Percentiles rank a stretch among this genome's conserved stretches.
These are phyloP conservation scores for Phytophthora pseudosyringae DNA, from an alignment of 352 stramenopile genomes.

Conservation along the genomic window DNA sequence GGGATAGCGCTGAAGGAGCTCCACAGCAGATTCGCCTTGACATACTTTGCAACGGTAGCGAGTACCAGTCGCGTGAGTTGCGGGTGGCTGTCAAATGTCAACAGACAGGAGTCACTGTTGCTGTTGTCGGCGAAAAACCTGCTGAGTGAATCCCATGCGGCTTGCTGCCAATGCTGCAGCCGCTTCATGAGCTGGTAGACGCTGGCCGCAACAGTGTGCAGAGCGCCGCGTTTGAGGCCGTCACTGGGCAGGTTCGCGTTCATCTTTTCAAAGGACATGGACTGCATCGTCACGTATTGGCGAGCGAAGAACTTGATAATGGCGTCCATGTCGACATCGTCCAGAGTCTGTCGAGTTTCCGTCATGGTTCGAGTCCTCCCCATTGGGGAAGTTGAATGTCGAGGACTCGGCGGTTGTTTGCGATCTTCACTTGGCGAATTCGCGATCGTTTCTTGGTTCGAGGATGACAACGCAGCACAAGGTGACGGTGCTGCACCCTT, in stretches of 20 bases:
- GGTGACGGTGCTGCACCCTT: not conserved
- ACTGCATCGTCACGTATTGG: slow-evolving; percentile 52
- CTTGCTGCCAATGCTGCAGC: slow-evolving; percentile 68
- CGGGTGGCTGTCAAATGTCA: slow-evolving; percentile 64
- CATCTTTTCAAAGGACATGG: slow-evolving; percentile 31
- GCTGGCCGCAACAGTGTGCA: slow-evolving; percentile 39
- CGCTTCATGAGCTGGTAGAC: slow-evolving; percentile 71
- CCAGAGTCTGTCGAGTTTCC: slow-evolving; percentile 15
- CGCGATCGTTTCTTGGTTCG: slow-evolving; percentile 6
- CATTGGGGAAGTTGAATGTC: slow-evolving; percentile 2
- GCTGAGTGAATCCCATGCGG: slow-evolving; percentile 54
- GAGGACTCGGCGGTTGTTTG: slow-evolving; percentile 5
- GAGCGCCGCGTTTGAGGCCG: slow-evolving; percentile 11
- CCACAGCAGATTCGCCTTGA: slow-evolving; percentile 71
- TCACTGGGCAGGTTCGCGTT: slow-evolving; percentile 20
- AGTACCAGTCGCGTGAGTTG: slow-evolving; percentile 62
- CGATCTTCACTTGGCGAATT: slow-evolving; percentile 5
- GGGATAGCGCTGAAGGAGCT: slow-evolving; percentile 52
- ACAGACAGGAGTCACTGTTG: slow-evolving; percentile 17
- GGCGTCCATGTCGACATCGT: slow-evolving; percentile 33
- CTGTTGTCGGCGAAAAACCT: slow-evolving; percentile 44
- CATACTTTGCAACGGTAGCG: slow-evolving; percentile 55
- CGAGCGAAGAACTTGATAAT: slow-evolving; percentile 54
- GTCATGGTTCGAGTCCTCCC: slow-evolving; percentile 6
- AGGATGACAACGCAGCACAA: not conserved